These are phyloP conservation scores for Chalara sp. DNA, from an alignment of 2,329 filamentous ascomycete species.

Conservation along the genomic window DNA sequence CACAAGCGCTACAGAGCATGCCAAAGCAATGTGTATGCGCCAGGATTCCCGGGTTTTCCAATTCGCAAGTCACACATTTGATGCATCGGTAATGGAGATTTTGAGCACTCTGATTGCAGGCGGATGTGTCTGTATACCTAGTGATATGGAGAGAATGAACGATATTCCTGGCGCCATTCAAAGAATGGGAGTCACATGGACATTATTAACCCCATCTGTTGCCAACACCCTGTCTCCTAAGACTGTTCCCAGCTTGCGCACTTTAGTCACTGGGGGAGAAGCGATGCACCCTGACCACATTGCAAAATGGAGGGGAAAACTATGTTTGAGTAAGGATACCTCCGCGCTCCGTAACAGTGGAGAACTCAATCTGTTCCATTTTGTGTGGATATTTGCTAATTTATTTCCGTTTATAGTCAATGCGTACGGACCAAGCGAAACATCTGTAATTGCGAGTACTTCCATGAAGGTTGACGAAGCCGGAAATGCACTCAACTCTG, in stretches of 20 bases:
- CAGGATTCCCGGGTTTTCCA: neutral
- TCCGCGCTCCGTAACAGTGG: too few species aligned
- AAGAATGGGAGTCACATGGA: conserved; percentile 14
- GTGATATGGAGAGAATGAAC: conserved; percentile 30
- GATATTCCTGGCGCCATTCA: conserved; percentile 25
- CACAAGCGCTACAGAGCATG: neutral
- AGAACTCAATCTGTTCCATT: too few species aligned
- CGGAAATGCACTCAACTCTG: too few species aligned
- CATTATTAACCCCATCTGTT: conserved; percentile 19
- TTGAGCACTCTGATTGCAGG: conserved; percentile 21
- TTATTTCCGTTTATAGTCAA: too few species aligned
- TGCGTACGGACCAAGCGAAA: too few species aligned
- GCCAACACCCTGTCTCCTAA: conserved; percentile 14
- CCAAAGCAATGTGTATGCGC: neutral
- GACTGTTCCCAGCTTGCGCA: conserved; percentile 13
- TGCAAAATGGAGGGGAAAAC: too few species aligned
- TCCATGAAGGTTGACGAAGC: too few species aligned
- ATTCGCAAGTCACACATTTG: conserved; percentile 5
- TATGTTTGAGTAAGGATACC: too few species aligned
- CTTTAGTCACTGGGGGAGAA: conserved; percentile 5
- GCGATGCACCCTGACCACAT: too few species aligned
- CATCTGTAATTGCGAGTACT: too few species aligned
- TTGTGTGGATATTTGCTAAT: too few species aligned
- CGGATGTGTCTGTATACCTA: conserved; percentile 32
- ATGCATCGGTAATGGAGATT: conserved; percentile 6